phyloP scores from a whole-genome alignment of 1,284 basidiomycete species.

The Moesziomyces parantarcticus region DNA sequence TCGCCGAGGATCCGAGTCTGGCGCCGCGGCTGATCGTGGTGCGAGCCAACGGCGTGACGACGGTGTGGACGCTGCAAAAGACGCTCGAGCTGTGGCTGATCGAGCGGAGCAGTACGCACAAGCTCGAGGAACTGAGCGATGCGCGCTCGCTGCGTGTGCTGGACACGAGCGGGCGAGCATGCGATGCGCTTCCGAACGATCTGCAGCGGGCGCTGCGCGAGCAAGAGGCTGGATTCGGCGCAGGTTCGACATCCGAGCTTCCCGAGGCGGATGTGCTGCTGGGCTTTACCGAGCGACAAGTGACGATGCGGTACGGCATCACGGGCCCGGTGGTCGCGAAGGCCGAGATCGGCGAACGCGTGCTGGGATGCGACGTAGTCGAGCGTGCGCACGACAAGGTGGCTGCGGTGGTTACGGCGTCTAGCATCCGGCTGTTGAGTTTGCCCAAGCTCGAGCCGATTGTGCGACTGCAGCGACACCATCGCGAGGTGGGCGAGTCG shows the following conservation, averaged over 20 bases:
- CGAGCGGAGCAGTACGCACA: conserved; percentile 33
- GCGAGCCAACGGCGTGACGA: conserved; percentile 51
- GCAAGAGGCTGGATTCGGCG: conserved; percentile 24
- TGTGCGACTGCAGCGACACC: conserved; percentile 58
- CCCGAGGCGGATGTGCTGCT: conserved; percentile 31
- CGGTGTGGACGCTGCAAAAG: conserved; percentile 59
- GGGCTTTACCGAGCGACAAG: conserved; percentile 34
- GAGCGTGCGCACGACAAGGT: conserved; percentile 45
- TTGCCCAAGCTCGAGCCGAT: conserved; percentile 55
- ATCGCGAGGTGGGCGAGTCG: conserved; percentile 43
- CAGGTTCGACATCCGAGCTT: conserved; percentile 5
- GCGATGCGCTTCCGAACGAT: conserved; percentile 42
- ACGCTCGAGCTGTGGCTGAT: conserved; percentile 56
- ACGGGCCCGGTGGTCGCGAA: conserved; percentile 49
- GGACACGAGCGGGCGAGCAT: conserved; percentile 44
- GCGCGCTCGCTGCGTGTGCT: conserved; percentile 38
- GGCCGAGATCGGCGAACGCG: conserved; percentile 50
- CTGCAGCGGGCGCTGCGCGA: conserved; percentile 52
- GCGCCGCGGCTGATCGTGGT: conserved; percentile 57
- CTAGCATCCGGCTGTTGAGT: conserved; percentile 53
- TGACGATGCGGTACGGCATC: conserved; percentile 43
- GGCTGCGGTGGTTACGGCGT: conserved; percentile 42
- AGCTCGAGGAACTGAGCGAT: conserved; percentile 45
- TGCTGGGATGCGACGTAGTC: conserved; percentile 50
- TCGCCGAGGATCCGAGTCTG: conserved; percentile 46